Percentiles rank a stretch among this genome's conserved stretches.
These are phyloP conservation scores for Penicillium janthinellum DNA, from an alignment of 2,329 filamentous ascomycete species.

Conservation along the genomic window DNA sequence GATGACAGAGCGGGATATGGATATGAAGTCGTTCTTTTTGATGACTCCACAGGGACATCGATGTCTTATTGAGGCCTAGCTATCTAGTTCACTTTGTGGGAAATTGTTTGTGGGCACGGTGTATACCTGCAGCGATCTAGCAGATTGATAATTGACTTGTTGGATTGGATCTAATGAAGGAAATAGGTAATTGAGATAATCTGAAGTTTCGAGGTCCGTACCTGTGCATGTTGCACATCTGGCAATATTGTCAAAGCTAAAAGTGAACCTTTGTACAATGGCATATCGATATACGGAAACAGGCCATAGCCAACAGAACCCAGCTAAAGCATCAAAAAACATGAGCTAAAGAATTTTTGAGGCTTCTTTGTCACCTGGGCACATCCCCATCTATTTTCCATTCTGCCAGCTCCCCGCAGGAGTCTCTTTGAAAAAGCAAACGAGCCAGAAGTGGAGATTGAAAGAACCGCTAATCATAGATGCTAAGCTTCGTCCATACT, in stretches of 20 bases:
- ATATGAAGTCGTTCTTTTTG: slow-evolving; percentile 48
- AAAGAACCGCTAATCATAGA: background rate
- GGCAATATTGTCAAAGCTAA: background rate
- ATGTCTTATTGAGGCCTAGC: slow-evolving; percentile 40
- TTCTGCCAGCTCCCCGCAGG: background rate
- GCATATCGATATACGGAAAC: too few species aligned
- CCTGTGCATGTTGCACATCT: too few species aligned
- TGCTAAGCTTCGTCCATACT: too few species aligned
- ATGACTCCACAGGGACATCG: slow-evolving; percentile 47
- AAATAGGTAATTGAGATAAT: background rate
- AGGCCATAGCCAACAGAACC: background rate
- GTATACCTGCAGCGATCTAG: background rate
- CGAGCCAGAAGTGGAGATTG: background rate
- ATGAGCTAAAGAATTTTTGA: too few species aligned
- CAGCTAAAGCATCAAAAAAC: too few species aligned
- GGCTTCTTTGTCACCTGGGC: background rate
- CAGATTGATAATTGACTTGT: background rate
- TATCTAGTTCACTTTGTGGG: too few species aligned
- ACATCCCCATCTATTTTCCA: background rate
- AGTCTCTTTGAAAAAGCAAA: background rate
- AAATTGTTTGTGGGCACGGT: background rate
- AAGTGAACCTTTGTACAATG: background rate
- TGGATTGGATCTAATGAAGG: background rate
- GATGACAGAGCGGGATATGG: slow-evolving; percentile 44
- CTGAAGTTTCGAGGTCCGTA: background rate